Conservation (phyloP, 2,329 filamentous ascomycete species). For the Aspergillus sp. region DNA sequence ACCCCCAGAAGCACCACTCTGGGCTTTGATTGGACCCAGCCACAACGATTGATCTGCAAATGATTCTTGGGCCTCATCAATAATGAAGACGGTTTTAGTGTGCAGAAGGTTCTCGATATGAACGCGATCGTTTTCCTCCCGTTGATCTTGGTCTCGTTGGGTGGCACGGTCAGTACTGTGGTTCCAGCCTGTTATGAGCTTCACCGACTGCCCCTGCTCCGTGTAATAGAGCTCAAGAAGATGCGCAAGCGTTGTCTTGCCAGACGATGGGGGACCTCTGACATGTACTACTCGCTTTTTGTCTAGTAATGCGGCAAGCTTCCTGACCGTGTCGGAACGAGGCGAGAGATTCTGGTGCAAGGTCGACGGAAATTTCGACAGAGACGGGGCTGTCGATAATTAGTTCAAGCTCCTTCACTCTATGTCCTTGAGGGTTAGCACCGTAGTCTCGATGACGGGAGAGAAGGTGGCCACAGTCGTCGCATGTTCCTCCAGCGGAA, state of each 20-base stretch:
- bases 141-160: neutral
- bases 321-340: neutral
- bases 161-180: neutral
- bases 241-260: conserved; percentile 10
- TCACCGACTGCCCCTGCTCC: neutral
- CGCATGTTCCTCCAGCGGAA: neutral
- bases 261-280: conserved; percentile 8
- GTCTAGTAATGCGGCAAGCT: conserved; percentile 8
- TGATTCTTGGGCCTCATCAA: conserved; percentile 13
- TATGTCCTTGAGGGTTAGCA: neutral
- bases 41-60: conserved; percentile 6
- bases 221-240: conserved; percentile 7
- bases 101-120: neutral
- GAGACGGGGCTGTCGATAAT: neutral
- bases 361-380: neutral
- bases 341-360: neutral
- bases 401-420: neutral
- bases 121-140: neutral
- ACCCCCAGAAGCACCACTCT: neutral
- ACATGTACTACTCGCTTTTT: conserved; percentile 5
- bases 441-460: neutral
- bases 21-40: conserved; percentile 8
- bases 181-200: neutral
- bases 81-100: conserved; percentile 7
- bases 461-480: neutral